These are phyloP conservation scores for Orbilia quercus DNA, from an alignment of 2,329 filamentous ascomycete species.

Conservation along the genomic window DNA sequence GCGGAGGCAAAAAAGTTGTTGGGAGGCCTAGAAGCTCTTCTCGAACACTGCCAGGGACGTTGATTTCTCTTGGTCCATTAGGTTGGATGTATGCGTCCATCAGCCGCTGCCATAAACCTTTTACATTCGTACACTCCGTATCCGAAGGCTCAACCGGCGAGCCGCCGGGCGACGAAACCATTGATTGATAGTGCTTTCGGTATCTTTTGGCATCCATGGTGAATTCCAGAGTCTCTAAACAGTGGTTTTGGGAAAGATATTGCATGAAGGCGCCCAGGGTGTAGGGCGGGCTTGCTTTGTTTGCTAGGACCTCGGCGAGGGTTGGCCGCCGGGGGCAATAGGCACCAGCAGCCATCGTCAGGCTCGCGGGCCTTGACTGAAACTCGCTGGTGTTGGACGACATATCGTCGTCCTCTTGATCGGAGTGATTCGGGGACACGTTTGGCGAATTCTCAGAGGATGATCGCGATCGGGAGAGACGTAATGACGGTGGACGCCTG, in stretches of 20 bases:
- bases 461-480: constrained; percentile 58
- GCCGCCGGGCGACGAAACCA: constrained; percentile 67
- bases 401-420: constrained; percentile 60
- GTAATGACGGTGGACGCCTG: constrained; percentile 60
- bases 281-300: constrained; percentile 86
- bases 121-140: constrained; percentile 75
- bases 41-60: constrained; percentile 85
- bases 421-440: constrained; percentile 57
- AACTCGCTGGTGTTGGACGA: constrained; percentile 57
- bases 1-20: constrained; percentile 71
- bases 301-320: constrained; percentile 86
- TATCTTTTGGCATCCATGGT: constrained; percentile 94
- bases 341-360: constrained; percentile 63
- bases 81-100: constrained; percentile 90
- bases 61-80: constrained; percentile 86
- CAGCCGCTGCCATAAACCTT: constrained; percentile 85
- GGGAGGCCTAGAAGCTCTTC: constrained; percentile 78
- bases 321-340: constrained; percentile 75
- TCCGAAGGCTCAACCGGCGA: constrained; percentile 65
- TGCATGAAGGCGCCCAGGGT: constrained; percentile 94
- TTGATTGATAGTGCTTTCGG: constrained; percentile 72
- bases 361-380: constrained; percentile 54
- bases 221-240: constrained; percentile 94
- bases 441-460: constrained; percentile 59
- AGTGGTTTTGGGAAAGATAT: constrained; percentile 96